Conservation (phyloP, 2,329 filamentous ascomycete species). For the Aspergillus proliferans region DNA sequence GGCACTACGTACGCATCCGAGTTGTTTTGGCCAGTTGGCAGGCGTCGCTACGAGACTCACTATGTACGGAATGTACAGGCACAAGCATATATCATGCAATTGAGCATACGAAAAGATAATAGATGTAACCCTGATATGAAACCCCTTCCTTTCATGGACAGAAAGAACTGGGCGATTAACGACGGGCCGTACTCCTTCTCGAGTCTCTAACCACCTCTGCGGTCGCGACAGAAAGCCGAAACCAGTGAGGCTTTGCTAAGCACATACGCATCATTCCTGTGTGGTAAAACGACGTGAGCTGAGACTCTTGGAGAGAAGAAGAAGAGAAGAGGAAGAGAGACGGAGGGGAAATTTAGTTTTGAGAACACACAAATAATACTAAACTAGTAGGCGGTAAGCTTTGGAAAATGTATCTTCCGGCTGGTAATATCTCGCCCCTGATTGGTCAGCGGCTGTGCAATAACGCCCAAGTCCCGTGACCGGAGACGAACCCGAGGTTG, state of each 20-base stretch:
- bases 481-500: conserved; percentile 33
- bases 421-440: conserved; percentile 24
- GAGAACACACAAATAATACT: conserved; percentile 8
- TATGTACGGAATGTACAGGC: neutral
- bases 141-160: conserved; percentile 41
- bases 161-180: conserved; percentile 46
- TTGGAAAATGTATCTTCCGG: conserved; percentile 34
- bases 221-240: conserved; percentile 43
- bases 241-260: conserved; percentile 33
- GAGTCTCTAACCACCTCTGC: conserved; percentile 33
- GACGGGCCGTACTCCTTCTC: conserved; percentile 40
- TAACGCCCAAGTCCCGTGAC: conserved; percentile 27
- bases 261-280: conserved; percentile 36
- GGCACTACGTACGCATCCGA: no score
- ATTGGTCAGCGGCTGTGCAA: conserved; percentile 24
- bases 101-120: neutral
- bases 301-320: conserved; percentile 32
- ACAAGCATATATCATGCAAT: neutral
- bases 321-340: conserved; percentile 9
- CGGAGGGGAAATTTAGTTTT: conserved; percentile 3
- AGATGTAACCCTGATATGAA: conserved; percentile 47
- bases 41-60: no score
- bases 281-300: conserved; percentile 33
- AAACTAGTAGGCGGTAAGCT: neutral
- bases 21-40: no score